Evolutionary conservation across 2,329 filamentous ascomycete species (phyloP).

Genomic region (Cladosporium sp.): DNA sequence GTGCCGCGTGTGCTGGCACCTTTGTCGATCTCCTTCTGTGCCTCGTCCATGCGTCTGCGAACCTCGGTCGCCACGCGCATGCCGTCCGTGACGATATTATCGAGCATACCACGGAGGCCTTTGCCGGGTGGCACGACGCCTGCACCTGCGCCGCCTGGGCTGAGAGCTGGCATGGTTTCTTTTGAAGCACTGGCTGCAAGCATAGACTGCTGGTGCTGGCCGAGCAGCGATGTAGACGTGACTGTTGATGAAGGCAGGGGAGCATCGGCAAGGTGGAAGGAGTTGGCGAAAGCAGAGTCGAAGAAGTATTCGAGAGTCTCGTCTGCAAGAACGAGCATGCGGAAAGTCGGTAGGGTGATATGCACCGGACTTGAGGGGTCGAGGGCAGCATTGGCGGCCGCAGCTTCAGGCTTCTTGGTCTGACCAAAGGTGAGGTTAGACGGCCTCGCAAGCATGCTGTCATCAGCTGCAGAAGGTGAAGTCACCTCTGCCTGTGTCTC

Average conservation of each 20-base stretch:
- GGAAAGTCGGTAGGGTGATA: conserved; percentile 95
- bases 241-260: conserved; percentile 46
- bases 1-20: conserved; percentile 59
- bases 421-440: conserved; percentile 31
- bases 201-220: conserved; percentile 48
- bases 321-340: conserved; percentile 96
- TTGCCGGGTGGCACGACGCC: conserved; percentile 62
- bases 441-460: conserved; percentile 25
- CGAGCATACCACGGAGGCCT: conserved; percentile 84
- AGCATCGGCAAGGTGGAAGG: conserved; percentile 78
- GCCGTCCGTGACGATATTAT: conserved; percentile 96
- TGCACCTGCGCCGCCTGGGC: conserved; percentile 33
- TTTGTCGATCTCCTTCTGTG: conserved; percentile 84
- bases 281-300: conserved; percentile 89
- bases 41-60: conserved; percentile 88
- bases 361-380: conserved; percentile 91
- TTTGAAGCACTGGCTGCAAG: conserved; percentile 16
- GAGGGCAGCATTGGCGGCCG: conserved; percentile 81
- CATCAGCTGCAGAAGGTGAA: conserved; percentile 20
- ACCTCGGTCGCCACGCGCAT: conserved; percentile 96
- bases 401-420: conserved; percentile 53
- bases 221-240: conserved; percentile 65
- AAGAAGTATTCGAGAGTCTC: conserved; percentile 97
- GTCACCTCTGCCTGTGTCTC: conserved; percentile 6
- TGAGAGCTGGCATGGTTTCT: conserved; percentile 21